Evolutionary conservation across 163 green algal species (phyloP).

Genomic region (Scenedesmus sp.): DNA sequence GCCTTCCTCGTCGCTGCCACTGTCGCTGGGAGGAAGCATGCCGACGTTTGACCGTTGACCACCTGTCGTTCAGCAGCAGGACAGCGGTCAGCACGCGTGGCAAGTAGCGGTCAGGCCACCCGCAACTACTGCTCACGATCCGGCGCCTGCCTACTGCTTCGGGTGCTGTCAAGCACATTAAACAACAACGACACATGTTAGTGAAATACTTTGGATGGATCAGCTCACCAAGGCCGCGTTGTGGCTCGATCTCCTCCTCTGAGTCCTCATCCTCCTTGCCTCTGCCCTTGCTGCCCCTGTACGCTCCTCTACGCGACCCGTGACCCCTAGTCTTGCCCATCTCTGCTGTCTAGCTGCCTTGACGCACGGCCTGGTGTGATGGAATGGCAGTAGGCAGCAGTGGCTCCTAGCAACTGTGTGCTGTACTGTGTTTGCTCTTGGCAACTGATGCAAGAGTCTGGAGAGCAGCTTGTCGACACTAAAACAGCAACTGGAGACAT

Average conservation of each 20-base stretch:
- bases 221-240: constrained; percentile 43
- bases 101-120: background rate
- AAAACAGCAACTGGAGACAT: background rate
- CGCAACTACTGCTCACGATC: background rate
- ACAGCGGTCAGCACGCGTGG: background rate
- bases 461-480: background rate
- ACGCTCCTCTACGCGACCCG: constrained; percentile 30
- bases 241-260: constrained; percentile 36
- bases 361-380: background rate
- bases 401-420: background rate
- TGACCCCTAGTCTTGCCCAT: constrained; percentile 56
- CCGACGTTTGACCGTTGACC: constrained; percentile 74
- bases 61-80: constrained; percentile 26
- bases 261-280: constrained; percentile 40
- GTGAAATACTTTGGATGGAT: background rate
- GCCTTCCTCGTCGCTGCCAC: constrained; percentile 67
- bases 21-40: constrained; percentile 81
- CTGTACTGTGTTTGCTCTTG: background rate
- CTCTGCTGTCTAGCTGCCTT: background rate
- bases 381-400: background rate
- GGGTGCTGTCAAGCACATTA: background rate
- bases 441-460: background rate
- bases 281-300: constrained; percentile 30
- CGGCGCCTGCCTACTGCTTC: background rate
- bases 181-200: background rate